phyloP scores from a whole-genome alignment of 345 rosid species.

The Populus tremula region DNA sequence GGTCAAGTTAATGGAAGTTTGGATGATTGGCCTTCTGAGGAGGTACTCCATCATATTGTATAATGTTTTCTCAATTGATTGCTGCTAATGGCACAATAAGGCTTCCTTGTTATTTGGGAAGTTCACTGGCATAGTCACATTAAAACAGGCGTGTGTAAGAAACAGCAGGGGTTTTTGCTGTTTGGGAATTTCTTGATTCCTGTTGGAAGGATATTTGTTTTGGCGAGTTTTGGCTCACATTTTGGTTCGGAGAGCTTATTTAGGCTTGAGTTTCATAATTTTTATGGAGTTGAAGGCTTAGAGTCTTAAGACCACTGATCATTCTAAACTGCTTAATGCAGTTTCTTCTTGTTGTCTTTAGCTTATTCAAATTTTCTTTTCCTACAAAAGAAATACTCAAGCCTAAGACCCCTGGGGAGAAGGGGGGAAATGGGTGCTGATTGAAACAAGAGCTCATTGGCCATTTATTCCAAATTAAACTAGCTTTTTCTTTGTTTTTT shows the following conservation, averaged over 20 bases:
- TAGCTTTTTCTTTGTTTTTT: background rate
- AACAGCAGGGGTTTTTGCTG: background rate
- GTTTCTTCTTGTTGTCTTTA: background rate
- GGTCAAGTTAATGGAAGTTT: conserved; percentile 38
- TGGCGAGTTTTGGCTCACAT: background rate
- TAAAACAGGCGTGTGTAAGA: background rate
- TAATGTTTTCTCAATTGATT: background rate
- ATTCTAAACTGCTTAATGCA: background rate
- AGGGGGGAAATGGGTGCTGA: background rate
- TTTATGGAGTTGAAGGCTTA: background rate
- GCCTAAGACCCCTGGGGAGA: background rate
- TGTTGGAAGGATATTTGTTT: background rate
- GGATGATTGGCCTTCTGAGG: conserved; percentile 59
- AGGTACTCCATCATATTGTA: conserved; percentile 33
- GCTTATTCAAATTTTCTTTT: background rate
- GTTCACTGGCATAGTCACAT: background rate
- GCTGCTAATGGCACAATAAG: background rate
- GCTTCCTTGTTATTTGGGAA: background rate
- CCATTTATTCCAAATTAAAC: background rate
- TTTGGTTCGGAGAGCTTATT: background rate
- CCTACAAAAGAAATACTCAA: background rate
- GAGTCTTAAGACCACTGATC: background rate
- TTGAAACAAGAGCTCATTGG: background rate
- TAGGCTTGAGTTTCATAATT: background rate
- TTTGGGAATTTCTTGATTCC: background rate